phyloP scores from a whole-genome alignment of 495 filamentous ascomycete genomes.

The Saxispiralis lemnorum region DNA sequence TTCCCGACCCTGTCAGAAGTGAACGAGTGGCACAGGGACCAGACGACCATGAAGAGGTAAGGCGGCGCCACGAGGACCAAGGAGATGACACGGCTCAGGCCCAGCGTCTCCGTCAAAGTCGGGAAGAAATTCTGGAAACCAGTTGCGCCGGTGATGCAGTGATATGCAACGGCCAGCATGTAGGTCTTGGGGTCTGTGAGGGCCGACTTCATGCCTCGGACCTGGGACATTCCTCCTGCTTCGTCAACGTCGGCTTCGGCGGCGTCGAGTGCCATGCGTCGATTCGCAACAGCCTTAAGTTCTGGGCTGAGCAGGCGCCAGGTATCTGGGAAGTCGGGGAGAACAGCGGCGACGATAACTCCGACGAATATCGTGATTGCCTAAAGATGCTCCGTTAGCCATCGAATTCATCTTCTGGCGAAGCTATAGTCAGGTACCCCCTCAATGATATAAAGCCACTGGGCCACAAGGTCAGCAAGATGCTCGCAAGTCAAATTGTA shows the following conservation, averaged over 20 bases:
- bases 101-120: slow-evolving; percentile 30
- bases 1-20: slow-evolving; percentile 29
- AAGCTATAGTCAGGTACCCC: neutral
- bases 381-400: neutral
- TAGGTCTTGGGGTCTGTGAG: slow-evolving; percentile 37
- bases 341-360: slow-evolving; percentile 11
- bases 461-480: neutral
- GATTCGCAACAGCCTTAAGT: slow-evolving; percentile 33
- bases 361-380: slow-evolving; percentile 16
- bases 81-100: slow-evolving; percentile 26
- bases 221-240: slow-evolving; percentile 30
- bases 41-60: slow-evolving; percentile 38
- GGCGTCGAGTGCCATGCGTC: slow-evolving; percentile 31
- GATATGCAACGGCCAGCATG: slow-evolving; percentile 32
- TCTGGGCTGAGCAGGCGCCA: slow-evolving; percentile 31
- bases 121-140: slow-evolving; percentile 43
- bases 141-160: slow-evolving; percentile 33
- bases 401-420: neutral
- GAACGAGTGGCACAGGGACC: slow-evolving; percentile 29
- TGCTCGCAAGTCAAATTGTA: neutral
- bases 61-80: slow-evolving; percentile 36
- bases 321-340: slow-evolving; percentile 18
- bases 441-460: slow-evolving; percentile 20
- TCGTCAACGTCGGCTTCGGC: slow-evolving; percentile 32
- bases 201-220: slow-evolving; percentile 33